Base-by-base conservation (phyloP, 768 basidiomycete genomes). In the Leccinum broughii region DNA sequence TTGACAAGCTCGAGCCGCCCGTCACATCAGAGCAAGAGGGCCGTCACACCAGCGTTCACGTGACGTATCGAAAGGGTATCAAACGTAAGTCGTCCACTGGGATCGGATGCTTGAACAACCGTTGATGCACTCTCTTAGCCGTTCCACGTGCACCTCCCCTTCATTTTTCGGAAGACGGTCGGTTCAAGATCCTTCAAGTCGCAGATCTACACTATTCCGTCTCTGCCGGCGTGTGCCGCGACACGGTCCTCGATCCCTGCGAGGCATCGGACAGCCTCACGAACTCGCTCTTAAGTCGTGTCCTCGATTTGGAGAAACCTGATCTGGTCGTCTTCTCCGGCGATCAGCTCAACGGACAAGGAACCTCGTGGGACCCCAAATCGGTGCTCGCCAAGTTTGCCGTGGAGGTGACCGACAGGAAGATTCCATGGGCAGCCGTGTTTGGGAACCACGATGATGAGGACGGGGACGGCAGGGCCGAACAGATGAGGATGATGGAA, bases 391-490 rank as follows among this genome's bases (percentile, higher is more conserved):
- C 95, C 14, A 98, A 98, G 75, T 95, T 95, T 67, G 86, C 93
- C 0, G 79, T 78, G 32, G 85, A 86, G 0, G 92, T 91, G 6
- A 89, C 88, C 14, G 84, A 87, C 13, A 83, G 87, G 51, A 75
- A 81, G 22, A 89, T 96, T 39, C 91, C 95, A 0, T 99, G 95
- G 95, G 85, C 93, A 4, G 89, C 87, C 0, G 83, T 98, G 3
- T 95, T 98, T 72, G 96, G 96, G 1, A 98, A 99, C 69, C 96
- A 99, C 72, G 96, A 98, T 65, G 83, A 85, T 49, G 90, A 95
- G 61, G 81, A 85, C 54, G 89, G 88, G 14, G 65, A 80, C 65
- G 60, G 76, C 30, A 85, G 87, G 63, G 83, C 81, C 32, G 81
- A 85, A 17, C 92, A 95, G 68, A 69, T 93, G 60, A 77, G 78